phyloP scores from a whole-genome alignment of 2,329 filamentous ascomycete genomes.

The Colletotrichum tamarilloi region DNA sequence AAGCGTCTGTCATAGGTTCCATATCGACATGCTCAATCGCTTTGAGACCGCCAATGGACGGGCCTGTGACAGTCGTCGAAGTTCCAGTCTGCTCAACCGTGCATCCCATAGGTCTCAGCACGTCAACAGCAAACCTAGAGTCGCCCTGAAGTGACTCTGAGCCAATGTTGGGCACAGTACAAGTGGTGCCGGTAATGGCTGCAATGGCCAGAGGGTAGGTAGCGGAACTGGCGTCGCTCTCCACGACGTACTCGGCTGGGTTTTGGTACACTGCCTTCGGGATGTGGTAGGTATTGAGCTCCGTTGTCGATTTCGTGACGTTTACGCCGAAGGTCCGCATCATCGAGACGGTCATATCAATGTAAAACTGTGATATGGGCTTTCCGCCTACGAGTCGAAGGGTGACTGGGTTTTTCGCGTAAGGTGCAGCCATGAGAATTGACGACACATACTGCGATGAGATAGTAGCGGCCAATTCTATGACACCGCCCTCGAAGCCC shows the following conservation, averaged over 20 bases:
- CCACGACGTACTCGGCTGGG: slow-evolving; percentile 86
- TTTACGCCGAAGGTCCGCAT: slow-evolving; percentile 91
- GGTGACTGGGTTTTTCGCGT: slow-evolving; percentile 93
- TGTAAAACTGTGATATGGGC: slow-evolving; percentile 96
- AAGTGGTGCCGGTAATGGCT: slow-evolving; percentile 94
- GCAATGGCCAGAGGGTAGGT: slow-evolving; percentile 96
- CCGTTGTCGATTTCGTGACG: slow-evolving; percentile 79
- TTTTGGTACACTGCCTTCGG: slow-evolving; percentile 86
- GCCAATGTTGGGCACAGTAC: slow-evolving; percentile 96
- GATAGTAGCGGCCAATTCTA: slow-evolving; percentile 92
- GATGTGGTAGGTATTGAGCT: slow-evolving; percentile 93
- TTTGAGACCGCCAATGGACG: slow-evolving; percentile 77
- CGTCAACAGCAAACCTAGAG: slow-evolving; percentile 91
- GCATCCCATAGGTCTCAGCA: slow-evolving; percentile 94
- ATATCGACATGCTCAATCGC: slow-evolving; percentile 90
- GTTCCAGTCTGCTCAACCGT: slow-evolving; percentile 83
- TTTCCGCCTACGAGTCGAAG: slow-evolving; percentile 93
- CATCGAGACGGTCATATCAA: slow-evolving; percentile 99
- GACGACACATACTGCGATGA: slow-evolving; percentile 99
- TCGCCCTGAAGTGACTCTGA: slow-evolving; percentile 93
- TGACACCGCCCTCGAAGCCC: slow-evolving; percentile 86
- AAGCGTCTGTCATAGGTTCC: slow-evolving; percentile 99
- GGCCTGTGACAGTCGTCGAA: slow-evolving; percentile 94
- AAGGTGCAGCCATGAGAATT: slow-evolving; percentile 95
- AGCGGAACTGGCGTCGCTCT: slow-evolving; percentile 97